A percentile compares a stretch with the other conserved stretches of the same genome.
Conservation (phyloP, 176 grass and related monocot genomes). For the Hyparrhenia diplandra region DNA sequence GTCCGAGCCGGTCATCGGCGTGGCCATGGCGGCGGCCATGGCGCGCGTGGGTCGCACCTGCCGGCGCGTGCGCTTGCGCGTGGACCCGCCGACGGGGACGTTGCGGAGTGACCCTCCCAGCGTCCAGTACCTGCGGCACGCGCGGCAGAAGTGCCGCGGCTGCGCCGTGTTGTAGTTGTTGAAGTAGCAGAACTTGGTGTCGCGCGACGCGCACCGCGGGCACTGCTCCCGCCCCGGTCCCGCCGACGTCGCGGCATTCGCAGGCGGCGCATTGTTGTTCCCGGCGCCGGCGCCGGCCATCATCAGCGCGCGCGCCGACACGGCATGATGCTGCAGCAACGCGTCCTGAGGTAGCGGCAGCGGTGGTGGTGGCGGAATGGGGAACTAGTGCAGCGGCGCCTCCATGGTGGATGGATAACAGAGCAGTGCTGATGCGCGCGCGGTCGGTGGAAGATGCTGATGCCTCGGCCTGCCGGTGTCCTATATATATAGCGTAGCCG, state of each 20-base stretch:
- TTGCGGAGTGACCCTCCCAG: conserved; percentile 68
- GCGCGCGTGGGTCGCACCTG: not conserved
- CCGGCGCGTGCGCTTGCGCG: conserved; percentile 54
- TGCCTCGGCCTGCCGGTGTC: not conserved
- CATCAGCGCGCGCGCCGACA: not conserved
- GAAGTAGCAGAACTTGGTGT: conserved; percentile 82
- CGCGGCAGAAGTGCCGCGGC: conserved; percentile 72
- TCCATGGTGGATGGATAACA: conserved; percentile 2
- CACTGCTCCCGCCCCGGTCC: conserved; percentile 19
- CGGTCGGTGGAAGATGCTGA: not conserved
- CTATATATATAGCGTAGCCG: too few relatives aligned
- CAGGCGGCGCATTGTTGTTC: not conserved
- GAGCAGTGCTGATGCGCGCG: too few relatives aligned
- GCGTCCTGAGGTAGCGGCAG: not conserved
- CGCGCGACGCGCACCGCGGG: conserved; percentile 45
- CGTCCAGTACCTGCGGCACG: conserved; percentile 79
- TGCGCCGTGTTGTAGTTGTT: conserved; percentile 82
- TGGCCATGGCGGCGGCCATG: not conserved
- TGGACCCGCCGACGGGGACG: conserved; percentile 59
- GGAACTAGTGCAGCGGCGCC: not conserved
- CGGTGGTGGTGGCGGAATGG: not conserved
- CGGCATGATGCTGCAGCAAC: not conserved
- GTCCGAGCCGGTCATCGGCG: not conserved
- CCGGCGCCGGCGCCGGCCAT: not conserved
- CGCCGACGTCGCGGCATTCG: not conserved